Conservation (phyloP, 805 yeast species). For the Cyberlindnera mycetangii region DNA sequence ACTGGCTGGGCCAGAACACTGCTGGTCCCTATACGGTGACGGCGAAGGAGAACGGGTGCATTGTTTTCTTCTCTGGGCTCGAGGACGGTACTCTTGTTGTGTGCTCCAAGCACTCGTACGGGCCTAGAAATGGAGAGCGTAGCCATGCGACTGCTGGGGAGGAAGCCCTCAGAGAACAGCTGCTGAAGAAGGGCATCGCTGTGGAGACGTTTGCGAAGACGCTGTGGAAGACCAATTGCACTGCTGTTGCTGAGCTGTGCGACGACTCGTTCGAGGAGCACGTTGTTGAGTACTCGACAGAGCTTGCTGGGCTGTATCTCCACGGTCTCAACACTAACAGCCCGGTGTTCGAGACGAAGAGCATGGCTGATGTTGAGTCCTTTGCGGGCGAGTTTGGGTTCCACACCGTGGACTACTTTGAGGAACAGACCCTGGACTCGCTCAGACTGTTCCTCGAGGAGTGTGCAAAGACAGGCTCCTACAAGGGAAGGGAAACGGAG, state of each 20-base stretch:
- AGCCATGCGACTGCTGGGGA: slow-evolving; percentile 81
- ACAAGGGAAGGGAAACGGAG: slow-evolving; percentile 71
- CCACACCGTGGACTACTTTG: slow-evolving; percentile 48
- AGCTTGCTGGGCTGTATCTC: slow-evolving; percentile 76
- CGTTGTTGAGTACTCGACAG: slow-evolving; percentile 66
- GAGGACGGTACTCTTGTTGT: slow-evolving; percentile 75
- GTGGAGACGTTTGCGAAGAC: slow-evolving; percentile 51
- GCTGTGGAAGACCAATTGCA: slow-evolving; percentile 50
- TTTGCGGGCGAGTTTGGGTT: slow-evolving; percentile 76
- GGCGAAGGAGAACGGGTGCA: slow-evolving; percentile 91
- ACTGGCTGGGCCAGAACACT: slow-evolving; percentile 43
- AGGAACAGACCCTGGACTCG: slow-evolving; percentile 35
- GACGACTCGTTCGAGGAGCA: slow-evolving; percentile 95
- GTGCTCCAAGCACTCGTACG: slow-evolving; percentile 90
- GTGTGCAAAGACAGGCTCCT: slow-evolving; percentile 65
- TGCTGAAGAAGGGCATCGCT: slow-evolving; percentile 39
- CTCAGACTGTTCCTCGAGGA: slow-evolving; percentile 52
- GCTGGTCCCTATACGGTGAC: slow-evolving; percentile 79
- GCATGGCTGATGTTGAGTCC: slow-evolving; percentile 53
- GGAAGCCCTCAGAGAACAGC: slow-evolving; percentile 50
- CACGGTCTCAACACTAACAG: slow-evolving; percentile 83
- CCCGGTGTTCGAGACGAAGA: slow-evolving; percentile 58
- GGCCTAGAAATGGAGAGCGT: slow-evolving; percentile 50
- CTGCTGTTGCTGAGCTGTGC: slow-evolving; percentile 92
- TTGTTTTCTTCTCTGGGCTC: slow-evolving; percentile 76